Evolutionary conservation across 75 land plant genomes (phyloP), one percentile per base, ranked within the genome.

Genomic region (Sequoia sempervirens): DNA sequence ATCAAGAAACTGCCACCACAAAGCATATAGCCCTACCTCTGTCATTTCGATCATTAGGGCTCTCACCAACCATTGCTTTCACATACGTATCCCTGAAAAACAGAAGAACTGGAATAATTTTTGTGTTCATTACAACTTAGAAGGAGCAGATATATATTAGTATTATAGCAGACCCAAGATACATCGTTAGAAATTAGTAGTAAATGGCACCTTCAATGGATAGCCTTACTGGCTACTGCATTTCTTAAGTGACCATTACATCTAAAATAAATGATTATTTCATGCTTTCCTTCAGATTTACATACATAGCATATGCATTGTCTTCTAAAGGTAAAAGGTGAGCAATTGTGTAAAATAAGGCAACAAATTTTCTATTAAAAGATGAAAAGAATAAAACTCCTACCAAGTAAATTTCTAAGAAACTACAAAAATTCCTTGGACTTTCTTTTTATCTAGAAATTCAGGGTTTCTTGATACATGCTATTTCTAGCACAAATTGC

Each of bases 31-130:
- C 23, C 74, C 79, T 18, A 96, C 99, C 99, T 90, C 99, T 91
- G 79, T 97, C 99, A 92, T 97, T 97, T 14, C 95, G 90, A 86
- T 97, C 99, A 88, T 97, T 97, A n/a, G 95, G 93, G 84, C 93
- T 94, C 85, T 97, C 99, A 18, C 91, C 91, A 73, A 83, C 87
- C 93, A 92, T 88, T 40, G 89, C 84, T 83, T 96, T 94, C 20
- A 97, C 89, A 87, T 89, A 94, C 8, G 99, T 97, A 79, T 97
- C 99, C 88, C 99, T 97, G 90, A 73, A 38, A 85, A 10, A 68
- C 23, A 83, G n/a, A 53, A 56, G 37, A 78, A 85, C 30, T 30
- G 38, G 26, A 61, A 53, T 66, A 61, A 78, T 50, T 43, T 45
- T 78, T 78, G 10, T 43, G 46, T 26, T 43, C 26, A 18, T 40